Percentiles rank a stretch among this genome's conserved stretches.
These are phyloP conservation scores for Crithidia expoeki DNA, from an alignment of 208 protist species.

Conservation along the genomic window DNA sequence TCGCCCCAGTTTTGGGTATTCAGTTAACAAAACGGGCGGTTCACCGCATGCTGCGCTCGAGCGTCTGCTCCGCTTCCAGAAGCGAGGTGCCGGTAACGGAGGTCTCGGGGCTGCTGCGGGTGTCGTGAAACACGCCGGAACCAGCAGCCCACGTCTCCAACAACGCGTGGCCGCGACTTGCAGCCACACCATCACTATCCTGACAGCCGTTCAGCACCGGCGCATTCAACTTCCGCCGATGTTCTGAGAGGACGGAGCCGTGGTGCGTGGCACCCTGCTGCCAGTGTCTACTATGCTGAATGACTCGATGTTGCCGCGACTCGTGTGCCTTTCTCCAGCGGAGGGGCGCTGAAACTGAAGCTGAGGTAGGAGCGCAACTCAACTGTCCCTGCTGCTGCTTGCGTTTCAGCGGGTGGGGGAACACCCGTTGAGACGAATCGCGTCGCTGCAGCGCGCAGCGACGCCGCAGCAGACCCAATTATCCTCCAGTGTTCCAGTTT, in stretches of 20 bases:
- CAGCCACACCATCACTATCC: neutral
- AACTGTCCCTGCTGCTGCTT: neutral
- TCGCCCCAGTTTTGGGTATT: neutral
- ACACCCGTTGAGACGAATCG: neutral
- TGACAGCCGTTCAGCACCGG: conserved; percentile 24
- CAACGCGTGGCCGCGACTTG: neutral
- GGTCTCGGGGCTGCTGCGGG: neutral
- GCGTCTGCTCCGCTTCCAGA: conserved; percentile 20
- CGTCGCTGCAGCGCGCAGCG: too few species aligned
- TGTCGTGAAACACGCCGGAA: conserved; percentile 21
- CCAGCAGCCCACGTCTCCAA: neutral
- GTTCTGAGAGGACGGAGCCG: conserved; percentile 12
- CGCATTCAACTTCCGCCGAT: conserved; percentile 28
- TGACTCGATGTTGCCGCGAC: conserved; percentile 19
- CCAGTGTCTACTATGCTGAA: conserved; percentile 20
- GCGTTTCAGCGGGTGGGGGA: neutral
- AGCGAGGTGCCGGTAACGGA: conserved; percentile 2
- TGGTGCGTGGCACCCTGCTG: neutral
- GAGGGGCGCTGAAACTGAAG: neutral
- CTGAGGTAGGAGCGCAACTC: neutral
- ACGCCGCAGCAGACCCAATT: neutral
- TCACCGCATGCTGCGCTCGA: conserved; percentile 15
- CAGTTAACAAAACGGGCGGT: conserved; percentile 1
- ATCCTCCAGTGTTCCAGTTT: conserved; percentile 31
- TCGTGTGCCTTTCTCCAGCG: conserved; percentile 3